Evolutionary conservation across 2,329 filamentous ascomycete species (phyloP).

Genomic region (Trichoderma lentiforme): DNA sequence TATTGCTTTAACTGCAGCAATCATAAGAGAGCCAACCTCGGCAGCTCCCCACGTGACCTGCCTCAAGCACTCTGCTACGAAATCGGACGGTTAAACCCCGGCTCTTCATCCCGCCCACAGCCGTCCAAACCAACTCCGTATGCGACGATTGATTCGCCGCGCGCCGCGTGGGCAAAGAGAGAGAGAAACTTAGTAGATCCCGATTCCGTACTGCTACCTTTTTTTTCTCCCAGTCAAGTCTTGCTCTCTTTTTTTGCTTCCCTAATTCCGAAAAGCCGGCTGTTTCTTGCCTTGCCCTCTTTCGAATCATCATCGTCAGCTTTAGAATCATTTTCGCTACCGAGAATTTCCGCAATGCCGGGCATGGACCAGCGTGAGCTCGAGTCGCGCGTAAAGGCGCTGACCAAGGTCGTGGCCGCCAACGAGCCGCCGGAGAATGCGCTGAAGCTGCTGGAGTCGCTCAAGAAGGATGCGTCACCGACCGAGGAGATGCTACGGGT

Average conservation of each 20-base stretch:
- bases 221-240: not conserved
- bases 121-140: not conserved
- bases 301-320: not conserved
- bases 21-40: not conserved
- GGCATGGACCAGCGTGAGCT: slow-evolving; percentile 80
- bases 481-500: slow-evolving; percentile 87
- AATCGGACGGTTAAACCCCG: not conserved
- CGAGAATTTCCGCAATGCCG: slow-evolving; percentile 13
- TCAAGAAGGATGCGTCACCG: slow-evolving; percentile 76
- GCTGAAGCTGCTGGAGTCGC: slow-evolving; percentile 68
- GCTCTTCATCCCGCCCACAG: not conserved
- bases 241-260: not conserved
- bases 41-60: not conserved
- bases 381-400: slow-evolving; percentile 68
- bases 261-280: not conserved
- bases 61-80: not conserved
- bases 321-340: not conserved
- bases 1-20: not conserved
- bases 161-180: slow-evolving; percentile 1
- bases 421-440: slow-evolving; percentile 73
- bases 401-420: slow-evolving; percentile 72
- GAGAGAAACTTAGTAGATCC: not conserved
- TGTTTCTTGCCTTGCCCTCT: not conserved
- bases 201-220: not conserved
- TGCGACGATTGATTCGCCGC: slow-evolving; percentile 11